Evolutionary conservation across 2,329 filamentous ascomycete genomes (phyloP), one percentile per base, ranked within the genome.

Genomic region (Cryphonectria japonica): DNA sequence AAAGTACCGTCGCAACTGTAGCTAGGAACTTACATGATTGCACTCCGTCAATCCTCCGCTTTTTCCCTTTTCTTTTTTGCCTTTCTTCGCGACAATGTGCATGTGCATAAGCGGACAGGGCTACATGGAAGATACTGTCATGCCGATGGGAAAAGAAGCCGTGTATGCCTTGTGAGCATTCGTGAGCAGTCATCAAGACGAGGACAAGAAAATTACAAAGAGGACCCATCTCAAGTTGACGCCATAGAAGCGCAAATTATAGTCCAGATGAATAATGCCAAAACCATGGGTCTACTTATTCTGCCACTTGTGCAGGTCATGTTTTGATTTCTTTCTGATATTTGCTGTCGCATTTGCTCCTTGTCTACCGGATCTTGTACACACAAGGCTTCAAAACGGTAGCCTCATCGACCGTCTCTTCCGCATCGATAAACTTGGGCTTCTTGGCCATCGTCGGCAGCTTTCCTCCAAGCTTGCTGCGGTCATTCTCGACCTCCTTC

Each of bases 301-400:
- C 29, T 11, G 19, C 11, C 37, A 14, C 59, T n/a, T 62, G 34
- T 50, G 8, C 52, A 65, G 26, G 32, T 19, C 4, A 3, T 29
- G 54, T 32, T 2, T 13, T 11, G 37, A n/a, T 9, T 50, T n/a
- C 22, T 13, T 34, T 34, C 11, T 16, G 32, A 29, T 34, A 16
- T 50, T n/a, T n/a, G 32, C 29, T 63, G 57, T 37, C 52, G 7
- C 29, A 11, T 22, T 19, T 9, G 7, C 22, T 22, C 34, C 16
- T 26, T 43, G 63, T 29, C 79, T 85, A 97, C 76, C 95, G 88
- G 75, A 95, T 88, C 84, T 98, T 98, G 82, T 98, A 98, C 73
- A 98, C 90, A 83, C 96, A 98, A 26, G 96, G 96, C 85, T 98
- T 98, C 76, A 99, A 81, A 69, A 95, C 86, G 43, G 79, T 82